phyloP scores from a whole-genome alignment of 106 monocot species.

The Dendrobium officinale region DNA sequence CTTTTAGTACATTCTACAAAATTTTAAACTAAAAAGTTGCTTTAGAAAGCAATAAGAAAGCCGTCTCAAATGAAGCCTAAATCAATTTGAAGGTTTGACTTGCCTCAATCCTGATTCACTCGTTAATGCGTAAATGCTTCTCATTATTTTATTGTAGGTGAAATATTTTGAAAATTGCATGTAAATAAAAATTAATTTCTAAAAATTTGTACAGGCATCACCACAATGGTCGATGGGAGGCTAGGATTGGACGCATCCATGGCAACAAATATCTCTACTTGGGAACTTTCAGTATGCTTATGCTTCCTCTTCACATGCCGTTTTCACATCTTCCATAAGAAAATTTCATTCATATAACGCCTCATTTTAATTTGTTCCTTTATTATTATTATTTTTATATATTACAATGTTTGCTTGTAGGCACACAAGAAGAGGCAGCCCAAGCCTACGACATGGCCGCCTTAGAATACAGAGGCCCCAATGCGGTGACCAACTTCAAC shows the following conservation, averaged over 20 bases:
- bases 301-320: background rate
- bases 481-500: slow-evolving; percentile 90
- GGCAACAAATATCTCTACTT: slow-evolving; percentile 86
- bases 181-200: background rate
- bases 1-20: no score
- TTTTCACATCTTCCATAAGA: background rate
- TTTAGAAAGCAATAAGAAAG: no score
- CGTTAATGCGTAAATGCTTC: no score
- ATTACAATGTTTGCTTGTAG: slow-evolving; percentile 14
- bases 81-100: no score
- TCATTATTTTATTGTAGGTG: no score
- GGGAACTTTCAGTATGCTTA: slow-evolving; percentile 68
- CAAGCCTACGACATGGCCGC: slow-evolving; percentile 87
- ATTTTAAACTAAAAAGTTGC: no score
- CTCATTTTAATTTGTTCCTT: no score
- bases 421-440: slow-evolving; percentile 91
- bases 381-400: no score
- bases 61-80: no score
- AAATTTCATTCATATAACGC: background rate
- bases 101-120: no score
- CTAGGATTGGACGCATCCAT: slow-evolving; percentile 65
- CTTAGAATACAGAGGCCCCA: slow-evolving; percentile 64
- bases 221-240: slow-evolving; percentile 89
- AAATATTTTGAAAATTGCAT: background rate
- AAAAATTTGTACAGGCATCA: slow-evolving; percentile 44